Percentiles rank a stretch among this genome's conserved stretches.
These are phyloP conservation scores for Monosporascus sp. DNA, from an alignment of 2,329 filamentous ascomycete genomes.

Conservation along the genomic window DNA sequence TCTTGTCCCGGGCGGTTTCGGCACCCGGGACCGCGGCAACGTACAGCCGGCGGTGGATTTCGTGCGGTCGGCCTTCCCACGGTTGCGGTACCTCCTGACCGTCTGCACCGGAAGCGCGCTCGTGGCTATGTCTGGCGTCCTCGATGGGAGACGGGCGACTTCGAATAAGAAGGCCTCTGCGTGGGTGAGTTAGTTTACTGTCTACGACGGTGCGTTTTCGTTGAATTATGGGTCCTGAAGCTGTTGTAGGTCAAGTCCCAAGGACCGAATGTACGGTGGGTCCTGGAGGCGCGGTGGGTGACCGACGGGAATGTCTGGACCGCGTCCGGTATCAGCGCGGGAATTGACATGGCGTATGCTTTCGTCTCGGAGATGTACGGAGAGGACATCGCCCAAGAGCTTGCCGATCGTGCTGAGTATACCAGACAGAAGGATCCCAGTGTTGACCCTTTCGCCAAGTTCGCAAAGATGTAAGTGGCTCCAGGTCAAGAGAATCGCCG, in stretches of 20 bases:
- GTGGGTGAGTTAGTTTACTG: constrained; percentile 25
- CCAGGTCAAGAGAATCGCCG: neutral
- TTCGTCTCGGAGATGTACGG: neutral
- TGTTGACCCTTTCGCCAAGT: neutral
- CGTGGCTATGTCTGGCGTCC: constrained; percentile 51
- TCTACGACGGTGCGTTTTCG: neutral
- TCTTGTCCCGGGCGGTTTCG: constrained; percentile 59
- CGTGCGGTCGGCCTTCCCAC: constrained; percentile 38
- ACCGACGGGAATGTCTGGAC: constrained; percentile 63
- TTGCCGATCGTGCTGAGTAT: neutral
- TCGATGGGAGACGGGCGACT: constrained; percentile 57
- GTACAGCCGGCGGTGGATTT: constrained; percentile 36
- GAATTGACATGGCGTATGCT: constrained; percentile 41
- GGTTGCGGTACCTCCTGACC: constrained; percentile 52
- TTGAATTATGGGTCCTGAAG: neutral
- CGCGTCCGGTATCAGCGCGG: constrained; percentile 52
- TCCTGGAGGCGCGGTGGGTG: constrained; percentile 57
- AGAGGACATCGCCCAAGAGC: neutral
- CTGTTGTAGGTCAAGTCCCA: constrained; percentile 27
- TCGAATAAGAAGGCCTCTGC: constrained; percentile 59
- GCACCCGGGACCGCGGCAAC: constrained; percentile 33
- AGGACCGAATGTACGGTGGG: constrained; percentile 52
- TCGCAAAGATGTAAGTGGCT: neutral
- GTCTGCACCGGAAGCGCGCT: constrained; percentile 62
- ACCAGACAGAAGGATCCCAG: neutral